Conservation (phyloP, 2,329 filamentous ascomycete genomes). For the Ploettnerulaceae sp. region DNA sequence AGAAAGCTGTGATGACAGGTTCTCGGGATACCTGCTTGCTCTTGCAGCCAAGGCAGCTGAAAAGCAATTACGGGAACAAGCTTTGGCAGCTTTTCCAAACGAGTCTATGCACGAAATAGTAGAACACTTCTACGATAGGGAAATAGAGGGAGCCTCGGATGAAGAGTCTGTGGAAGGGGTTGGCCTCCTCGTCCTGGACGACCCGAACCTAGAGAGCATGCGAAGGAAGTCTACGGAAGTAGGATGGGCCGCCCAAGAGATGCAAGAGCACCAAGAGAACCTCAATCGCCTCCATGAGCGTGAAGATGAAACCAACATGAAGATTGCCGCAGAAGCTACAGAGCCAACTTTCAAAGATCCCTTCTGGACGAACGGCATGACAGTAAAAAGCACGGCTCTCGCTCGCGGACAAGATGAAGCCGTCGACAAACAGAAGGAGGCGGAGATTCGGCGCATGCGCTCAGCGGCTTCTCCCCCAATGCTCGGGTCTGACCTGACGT, state of each 20-base stretch:
- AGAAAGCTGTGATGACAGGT: slow-evolving; percentile 70
- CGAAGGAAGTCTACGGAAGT: slow-evolving; percentile 31
- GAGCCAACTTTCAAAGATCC: slow-evolving; percentile 32
- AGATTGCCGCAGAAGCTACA: slow-evolving; percentile 32
- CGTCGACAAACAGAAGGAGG: slow-evolving; percentile 28
- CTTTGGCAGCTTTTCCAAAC: slow-evolving; percentile 70
- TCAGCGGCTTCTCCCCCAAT: slow-evolving; percentile 71
- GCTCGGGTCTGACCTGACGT: slow-evolving; percentile 75
- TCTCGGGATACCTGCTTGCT: slow-evolving; percentile 71
- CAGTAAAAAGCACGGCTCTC: slow-evolving; percentile 22
- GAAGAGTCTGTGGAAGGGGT: slow-evolving; percentile 31
- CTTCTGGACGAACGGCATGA: slow-evolving; percentile 35
- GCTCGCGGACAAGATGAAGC: slow-evolving; percentile 16
- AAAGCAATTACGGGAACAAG: slow-evolving; percentile 71
- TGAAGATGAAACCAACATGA: slow-evolving; percentile 33
- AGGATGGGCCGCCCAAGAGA: slow-evolving; percentile 33
- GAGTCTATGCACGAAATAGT: slow-evolving; percentile 43
- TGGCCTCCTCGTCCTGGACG: slow-evolving; percentile 27
- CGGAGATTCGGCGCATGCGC: slow-evolving; percentile 46
- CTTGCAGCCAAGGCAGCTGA: slow-evolving; percentile 77
- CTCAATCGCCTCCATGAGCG: slow-evolving; percentile 30
- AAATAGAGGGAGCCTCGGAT: slow-evolving; percentile 33
- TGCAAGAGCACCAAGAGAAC: slow-evolving; percentile 34
- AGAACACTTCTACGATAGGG: slow-evolving; percentile 35
- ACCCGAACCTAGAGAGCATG: slow-evolving; percentile 17